Percentiles rank a stretch among this genome's conserved stretches.
These are phyloP conservation scores for Cercospora sp. DNA, from an alignment of 2,329 filamentous ascomycete genomes.

Conservation along the genomic window DNA sequence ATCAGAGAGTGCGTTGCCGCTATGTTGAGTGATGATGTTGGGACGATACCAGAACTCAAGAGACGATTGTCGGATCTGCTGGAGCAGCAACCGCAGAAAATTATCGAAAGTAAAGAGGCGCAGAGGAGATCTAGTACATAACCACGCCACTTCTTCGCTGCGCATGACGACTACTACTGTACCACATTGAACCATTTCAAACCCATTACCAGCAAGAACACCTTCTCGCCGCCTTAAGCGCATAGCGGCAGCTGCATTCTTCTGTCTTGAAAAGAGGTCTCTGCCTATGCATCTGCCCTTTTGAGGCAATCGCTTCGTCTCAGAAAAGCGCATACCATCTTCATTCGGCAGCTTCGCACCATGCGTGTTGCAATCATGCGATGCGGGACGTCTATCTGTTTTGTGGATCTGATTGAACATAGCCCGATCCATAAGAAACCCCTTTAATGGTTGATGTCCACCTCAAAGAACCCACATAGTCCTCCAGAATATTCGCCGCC, in stretches of 20 bases:
- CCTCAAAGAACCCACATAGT: background rate
- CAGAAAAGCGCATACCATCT: background rate
- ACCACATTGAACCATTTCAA: no score
- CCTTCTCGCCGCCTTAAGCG: no score
- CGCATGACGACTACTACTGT: no score
- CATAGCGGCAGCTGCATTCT: no score
- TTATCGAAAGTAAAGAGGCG: background rate
- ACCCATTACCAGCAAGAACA: no score
- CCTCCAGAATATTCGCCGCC: background rate
- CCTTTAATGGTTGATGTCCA: background rate
- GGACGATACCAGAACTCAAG: conserved; percentile 6
- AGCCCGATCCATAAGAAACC: background rate
- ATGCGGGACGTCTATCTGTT: background rate
- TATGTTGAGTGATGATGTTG: conserved; percentile 16
- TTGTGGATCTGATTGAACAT: background rate
- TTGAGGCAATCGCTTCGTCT: background rate
- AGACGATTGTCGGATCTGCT: conserved; percentile 7
- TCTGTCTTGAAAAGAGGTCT: no score
- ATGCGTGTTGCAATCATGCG: background rate
- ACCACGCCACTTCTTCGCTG: background rate
- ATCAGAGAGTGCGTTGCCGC: conserved; percentile 19
- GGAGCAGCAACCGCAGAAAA: background rate
- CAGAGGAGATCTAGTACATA: conserved; percentile 8
- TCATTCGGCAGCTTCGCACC: background rate
- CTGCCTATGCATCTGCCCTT: no score